Conservation (phyloP, 768 basidiomycete genomes). For the Galerina marginata region DNA sequence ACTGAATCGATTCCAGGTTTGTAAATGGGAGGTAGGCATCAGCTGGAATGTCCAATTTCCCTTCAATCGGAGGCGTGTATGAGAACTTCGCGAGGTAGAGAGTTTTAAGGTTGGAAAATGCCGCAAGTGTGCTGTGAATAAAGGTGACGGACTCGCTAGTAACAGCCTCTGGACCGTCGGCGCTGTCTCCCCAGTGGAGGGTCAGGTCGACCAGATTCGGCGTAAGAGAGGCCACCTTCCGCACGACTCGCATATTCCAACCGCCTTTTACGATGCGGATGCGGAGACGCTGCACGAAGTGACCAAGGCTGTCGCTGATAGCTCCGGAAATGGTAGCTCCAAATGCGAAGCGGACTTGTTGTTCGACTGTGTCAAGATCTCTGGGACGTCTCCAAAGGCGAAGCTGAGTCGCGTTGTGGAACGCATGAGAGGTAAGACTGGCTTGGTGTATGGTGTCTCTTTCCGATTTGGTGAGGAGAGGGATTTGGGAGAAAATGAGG, state of each 20-base stretch:
- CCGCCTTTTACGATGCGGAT: constrained; percentile 3
- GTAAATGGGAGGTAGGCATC: constrained; percentile 9
- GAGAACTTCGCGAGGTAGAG: constrained; percentile 10
- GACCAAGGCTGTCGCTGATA: constrained; percentile 6
- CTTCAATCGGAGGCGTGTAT: neutral
- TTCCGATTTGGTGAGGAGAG: neutral
- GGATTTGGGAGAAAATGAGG: constrained; percentile 10
- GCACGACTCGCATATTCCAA: constrained; percentile 9
- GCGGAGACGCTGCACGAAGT: constrained; percentile 3
- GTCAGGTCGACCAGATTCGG: constrained; percentile 8
- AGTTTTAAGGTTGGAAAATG: constrained; percentile 2
- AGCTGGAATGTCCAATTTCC: neutral
- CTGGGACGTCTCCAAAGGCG: constrained; percentile 9
- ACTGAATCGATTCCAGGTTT: neutral
- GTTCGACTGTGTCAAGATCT: constrained; percentile 8
- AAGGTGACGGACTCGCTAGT: neutral
- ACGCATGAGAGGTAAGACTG: constrained; percentile 1
- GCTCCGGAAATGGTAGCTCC: constrained; percentile 12
- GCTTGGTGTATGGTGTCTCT: neutral
- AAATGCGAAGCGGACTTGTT: constrained; percentile 14
- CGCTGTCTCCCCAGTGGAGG: constrained; percentile 12
- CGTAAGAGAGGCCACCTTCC: constrained; percentile 1
- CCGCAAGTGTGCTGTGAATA: neutral
- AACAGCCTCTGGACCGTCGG: constrained; percentile 3
- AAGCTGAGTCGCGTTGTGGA: constrained; percentile 8